These are phyloP conservation scores for Erodium maritimum DNA, from an alignment of 345 rosid genomes.

Conservation along the genomic window DNA sequence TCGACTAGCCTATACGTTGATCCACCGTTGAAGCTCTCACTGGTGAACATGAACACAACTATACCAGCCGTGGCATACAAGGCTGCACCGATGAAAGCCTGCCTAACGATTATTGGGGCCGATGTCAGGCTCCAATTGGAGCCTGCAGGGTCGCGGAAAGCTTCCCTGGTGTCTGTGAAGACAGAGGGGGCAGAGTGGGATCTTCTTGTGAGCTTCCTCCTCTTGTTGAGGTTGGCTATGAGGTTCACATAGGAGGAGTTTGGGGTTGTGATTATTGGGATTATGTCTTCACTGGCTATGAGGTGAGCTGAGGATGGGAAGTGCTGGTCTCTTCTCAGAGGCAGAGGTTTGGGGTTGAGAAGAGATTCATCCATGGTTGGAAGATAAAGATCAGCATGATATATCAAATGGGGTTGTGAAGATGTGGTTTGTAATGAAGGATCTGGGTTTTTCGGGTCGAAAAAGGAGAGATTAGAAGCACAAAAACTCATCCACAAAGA, in stretches of 20 bases:
- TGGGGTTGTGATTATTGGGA: conserved; percentile 27
- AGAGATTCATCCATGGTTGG: conserved; percentile 18
- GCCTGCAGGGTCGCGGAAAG: conserved; percentile 9
- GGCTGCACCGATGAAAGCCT: conserved; percentile 19
- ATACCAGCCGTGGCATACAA: conserved; percentile 29
- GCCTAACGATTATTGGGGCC: conserved; percentile 19
- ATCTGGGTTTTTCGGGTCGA: background rate
- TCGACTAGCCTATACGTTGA: conserved; percentile 39
- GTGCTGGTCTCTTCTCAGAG: conserved; percentile 16
- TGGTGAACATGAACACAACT: conserved; percentile 18
- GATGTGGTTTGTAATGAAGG: background rate
- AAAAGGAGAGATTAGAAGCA: no score
- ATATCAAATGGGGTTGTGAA: background rate
- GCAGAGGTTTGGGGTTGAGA: conserved; percentile 10
- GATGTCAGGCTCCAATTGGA: conserved; percentile 16
- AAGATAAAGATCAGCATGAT: conserved; percentile 16
- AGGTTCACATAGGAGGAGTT: conserved; percentile 27
- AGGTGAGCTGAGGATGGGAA: conserved; percentile 20
- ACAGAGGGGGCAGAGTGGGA: conserved; percentile 51
- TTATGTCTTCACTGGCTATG: conserved; percentile 20
- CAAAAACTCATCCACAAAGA: background rate
- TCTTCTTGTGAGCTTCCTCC: conserved; percentile 22
- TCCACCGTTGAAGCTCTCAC: conserved; percentile 24
- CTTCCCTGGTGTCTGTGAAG: conserved; percentile 26
- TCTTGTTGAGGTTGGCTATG: conserved; percentile 32